These are phyloP conservation scores for Fraxinus floribunda DNA, from an alignment of 305 asterid species.

Conservation along the genomic window DNA sequence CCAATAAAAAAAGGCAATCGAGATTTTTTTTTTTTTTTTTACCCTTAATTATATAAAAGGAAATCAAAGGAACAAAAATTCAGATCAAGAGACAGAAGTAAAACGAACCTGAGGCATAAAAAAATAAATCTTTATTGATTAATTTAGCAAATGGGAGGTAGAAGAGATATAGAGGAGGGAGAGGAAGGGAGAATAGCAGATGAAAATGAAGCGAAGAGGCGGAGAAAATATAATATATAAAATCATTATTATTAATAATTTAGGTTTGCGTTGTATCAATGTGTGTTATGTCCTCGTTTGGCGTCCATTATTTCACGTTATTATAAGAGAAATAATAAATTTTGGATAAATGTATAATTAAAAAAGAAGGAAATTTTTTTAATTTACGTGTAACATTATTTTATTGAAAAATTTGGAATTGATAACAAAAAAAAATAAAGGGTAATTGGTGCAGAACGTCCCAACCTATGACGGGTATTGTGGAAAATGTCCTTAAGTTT, in stretches of 20 bases:
- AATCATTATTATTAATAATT: background rate
- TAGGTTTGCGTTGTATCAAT: background rate
- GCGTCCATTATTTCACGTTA: too few relatives aligned
- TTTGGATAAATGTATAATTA: too few relatives aligned
- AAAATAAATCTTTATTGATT: background rate
- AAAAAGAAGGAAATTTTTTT: too few relatives aligned
- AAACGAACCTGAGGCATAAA: background rate
- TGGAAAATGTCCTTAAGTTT: too few relatives aligned
- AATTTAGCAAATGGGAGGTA: background rate
- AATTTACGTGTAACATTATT: too few relatives aligned
- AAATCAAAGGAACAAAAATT: background rate
- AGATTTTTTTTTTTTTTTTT: background rate
- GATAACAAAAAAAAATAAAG: too few relatives aligned
- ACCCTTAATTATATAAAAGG: background rate
- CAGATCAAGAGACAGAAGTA: background rate
- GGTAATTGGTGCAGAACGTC: too few relatives aligned
- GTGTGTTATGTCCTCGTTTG: too few relatives aligned
- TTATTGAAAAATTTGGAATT: too few relatives aligned
- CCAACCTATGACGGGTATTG: too few relatives aligned
- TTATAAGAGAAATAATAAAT: too few relatives aligned
- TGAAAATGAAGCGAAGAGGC: conserved; percentile 26
- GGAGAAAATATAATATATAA: conserved; percentile 16
- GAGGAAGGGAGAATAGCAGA: conserved; percentile 30
- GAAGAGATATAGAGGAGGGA: conserved; percentile 38
- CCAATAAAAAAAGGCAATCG: background rate